Evolutionary conservation across 768 basidiomycete genomes (phyloP).

Genomic region (Panus rudis): DNA sequence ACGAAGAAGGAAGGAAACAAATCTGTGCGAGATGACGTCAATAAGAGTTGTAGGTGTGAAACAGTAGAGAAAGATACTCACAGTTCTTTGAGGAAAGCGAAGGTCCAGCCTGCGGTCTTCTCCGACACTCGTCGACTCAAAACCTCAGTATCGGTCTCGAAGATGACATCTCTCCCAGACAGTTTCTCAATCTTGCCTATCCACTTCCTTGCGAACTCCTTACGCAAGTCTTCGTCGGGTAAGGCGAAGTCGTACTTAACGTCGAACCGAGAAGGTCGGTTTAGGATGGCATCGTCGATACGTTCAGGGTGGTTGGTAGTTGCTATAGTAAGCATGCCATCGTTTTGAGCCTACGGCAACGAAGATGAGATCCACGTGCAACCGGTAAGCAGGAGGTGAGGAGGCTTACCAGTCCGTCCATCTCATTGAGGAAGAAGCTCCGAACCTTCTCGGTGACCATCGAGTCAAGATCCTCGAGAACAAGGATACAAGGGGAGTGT

Average conservation of each 20-base stretch:
- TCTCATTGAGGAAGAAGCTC: constrained; percentile 37
- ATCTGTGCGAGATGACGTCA: constrained; percentile 3
- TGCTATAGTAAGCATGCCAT: constrained; percentile 33
- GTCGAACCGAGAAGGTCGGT: constrained; percentile 37
- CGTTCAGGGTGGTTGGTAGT: constrained; percentile 38
- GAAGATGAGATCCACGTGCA: too few relatives aligned
- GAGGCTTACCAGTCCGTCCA: constrained; percentile 17
- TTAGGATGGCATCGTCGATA: constrained; percentile 35
- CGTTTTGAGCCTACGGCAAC: constrained; percentile 27
- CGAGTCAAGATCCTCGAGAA: constrained; percentile 37
- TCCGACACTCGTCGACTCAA: too few relatives aligned
- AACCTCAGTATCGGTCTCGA: too few relatives aligned
- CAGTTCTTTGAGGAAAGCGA: constrained; percentile 39
- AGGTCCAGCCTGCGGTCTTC: constrained; percentile 33
- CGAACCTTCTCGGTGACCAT: constrained; percentile 32
- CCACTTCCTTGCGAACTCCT: constrained; percentile 33
- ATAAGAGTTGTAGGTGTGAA: neutral
- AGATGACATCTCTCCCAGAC: constrained; percentile 18
- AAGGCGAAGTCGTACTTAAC: constrained; percentile 35
- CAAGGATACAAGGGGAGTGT: constrained; percentile 25
- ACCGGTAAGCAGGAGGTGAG: too few relatives aligned
- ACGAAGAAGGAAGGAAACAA: constrained; percentile 29
- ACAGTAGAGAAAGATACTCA: constrained; percentile 23
- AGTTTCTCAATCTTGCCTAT: constrained; percentile 23
- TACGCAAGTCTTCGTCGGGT: constrained; percentile 26